Evolutionary conservation across 192 early-diverging fungal species (phyloP).

Genomic region (Globomyces pollinis-pini): DNA sequence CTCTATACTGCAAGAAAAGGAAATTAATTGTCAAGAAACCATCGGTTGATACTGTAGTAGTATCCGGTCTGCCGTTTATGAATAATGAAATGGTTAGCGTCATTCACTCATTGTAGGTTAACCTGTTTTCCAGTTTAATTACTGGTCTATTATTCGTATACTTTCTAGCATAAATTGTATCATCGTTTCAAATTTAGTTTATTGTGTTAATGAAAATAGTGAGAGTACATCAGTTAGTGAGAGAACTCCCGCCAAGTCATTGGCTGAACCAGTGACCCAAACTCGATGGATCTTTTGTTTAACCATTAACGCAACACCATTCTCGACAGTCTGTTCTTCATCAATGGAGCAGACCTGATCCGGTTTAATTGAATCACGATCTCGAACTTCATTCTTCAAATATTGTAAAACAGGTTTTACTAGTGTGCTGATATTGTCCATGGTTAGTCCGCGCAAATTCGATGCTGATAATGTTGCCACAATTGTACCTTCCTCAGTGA

Average conservation of each 20-base stretch:
- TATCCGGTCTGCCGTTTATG: neutral
- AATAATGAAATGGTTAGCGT: neutral
- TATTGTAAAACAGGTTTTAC: slow-evolving; percentile 57
- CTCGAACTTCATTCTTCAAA: slow-evolving; percentile 35
- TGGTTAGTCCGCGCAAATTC: slow-evolving; percentile 64
- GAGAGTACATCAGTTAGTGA: slow-evolving; percentile 51
- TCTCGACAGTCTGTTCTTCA: slow-evolving; percentile 29
- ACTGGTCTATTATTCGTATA: neutral
- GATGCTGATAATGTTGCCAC: slow-evolving; percentile 63
- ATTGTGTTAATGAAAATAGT: too few species aligned
- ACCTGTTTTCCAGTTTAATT: neutral
- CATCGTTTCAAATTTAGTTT: too few species aligned
- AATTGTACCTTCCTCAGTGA: slow-evolving; percentile 43
- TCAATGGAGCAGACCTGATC: slow-evolving; percentile 36
- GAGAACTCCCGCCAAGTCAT: slow-evolving; percentile 66
- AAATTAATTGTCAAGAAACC: slow-evolving; percentile 1
- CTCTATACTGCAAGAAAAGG: neutral
- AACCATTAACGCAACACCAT: slow-evolving; percentile 45
- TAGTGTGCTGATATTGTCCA: slow-evolving; percentile 44
- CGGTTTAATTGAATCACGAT: slow-evolving; percentile 44
- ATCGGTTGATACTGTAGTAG: neutral
- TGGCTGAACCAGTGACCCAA: slow-evolving; percentile 53
- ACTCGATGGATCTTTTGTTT: slow-evolving; percentile 44
- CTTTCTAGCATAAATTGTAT: neutral
- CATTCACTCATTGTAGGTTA: slow-evolving; percentile 1